Evolutionary conservation across 371 early-diverging fungal species (phyloP).

Genomic region (Chytridiales sp.): DNA sequence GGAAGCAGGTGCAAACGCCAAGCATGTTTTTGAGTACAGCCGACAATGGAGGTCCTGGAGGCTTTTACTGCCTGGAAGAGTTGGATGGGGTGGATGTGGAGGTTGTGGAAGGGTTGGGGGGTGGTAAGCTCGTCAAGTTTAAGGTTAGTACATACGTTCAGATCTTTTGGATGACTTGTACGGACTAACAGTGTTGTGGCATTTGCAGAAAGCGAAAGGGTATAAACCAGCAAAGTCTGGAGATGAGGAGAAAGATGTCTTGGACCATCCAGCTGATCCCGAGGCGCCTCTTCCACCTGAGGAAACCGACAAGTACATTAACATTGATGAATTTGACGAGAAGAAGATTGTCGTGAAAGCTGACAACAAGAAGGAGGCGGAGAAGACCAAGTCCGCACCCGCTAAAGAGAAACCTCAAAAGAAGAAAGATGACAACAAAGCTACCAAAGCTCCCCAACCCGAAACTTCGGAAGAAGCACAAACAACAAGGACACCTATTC

Average conservation of each 20-base stretch:
- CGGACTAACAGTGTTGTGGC: background rate
- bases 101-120: conserved; percentile 60
- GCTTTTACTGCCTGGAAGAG: conserved; percentile 82
- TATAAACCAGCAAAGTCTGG: conserved; percentile 9
- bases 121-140: conserved; percentile 67
- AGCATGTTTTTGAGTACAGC: conserved; percentile 6
- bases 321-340: conserved; percentile 62
- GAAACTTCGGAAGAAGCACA: background rate
- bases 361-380: conserved; percentile 29
- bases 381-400: conserved; percentile 26
- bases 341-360: background rate
- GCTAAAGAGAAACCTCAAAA: background rate
- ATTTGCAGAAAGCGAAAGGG: conserved; percentile 45
- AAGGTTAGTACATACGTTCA: conserved; percentile 52
- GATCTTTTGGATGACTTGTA: background rate
- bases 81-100: conserved; percentile 79
- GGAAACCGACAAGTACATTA: conserved; percentile 51
- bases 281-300: conserved; percentile 50
- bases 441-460: conserved; percentile 9
- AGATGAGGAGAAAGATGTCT: conserved; percentile 3
- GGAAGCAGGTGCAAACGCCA: conserved; percentile 15
- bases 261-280: conserved; percentile 40
- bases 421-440: conserved; percentile 27
- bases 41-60: conserved; percentile 49
- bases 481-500: background rate